phyloP scores from a whole-genome alignment of 768 basidiomycete species.

The Dioszegia hungarica region DNA sequence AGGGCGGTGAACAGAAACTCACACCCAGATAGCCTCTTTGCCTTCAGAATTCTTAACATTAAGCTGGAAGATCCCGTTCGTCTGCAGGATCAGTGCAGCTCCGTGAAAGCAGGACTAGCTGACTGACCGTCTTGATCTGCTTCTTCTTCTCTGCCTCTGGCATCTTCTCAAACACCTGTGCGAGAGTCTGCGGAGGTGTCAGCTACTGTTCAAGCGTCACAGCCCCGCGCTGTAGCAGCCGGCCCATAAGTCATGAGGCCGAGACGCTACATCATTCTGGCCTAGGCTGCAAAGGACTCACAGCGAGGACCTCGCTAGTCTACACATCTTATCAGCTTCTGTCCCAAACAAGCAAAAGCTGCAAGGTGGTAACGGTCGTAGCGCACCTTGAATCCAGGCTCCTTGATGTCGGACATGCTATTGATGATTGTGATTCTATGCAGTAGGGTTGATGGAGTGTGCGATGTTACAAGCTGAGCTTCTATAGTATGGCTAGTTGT shows the following conservation, averaged over 20 bases:
- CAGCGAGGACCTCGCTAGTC: constrained; percentile 40
- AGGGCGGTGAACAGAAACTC: no score
- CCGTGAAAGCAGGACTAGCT: no score
- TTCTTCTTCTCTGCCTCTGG: constrained; percentile 45
- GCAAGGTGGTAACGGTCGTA: no score
- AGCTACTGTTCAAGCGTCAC: neutral
- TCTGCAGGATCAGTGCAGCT: constrained; percentile 58
- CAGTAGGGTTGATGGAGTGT: neutral
- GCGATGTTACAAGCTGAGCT: no score
- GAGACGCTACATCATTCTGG: no score
- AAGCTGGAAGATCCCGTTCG: constrained; percentile 82
- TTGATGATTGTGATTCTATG: neutral
- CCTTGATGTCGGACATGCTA: constrained; percentile 43
- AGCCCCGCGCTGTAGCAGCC: no score
- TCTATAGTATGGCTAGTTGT: neutral
- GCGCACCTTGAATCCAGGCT: constrained; percentile 42
- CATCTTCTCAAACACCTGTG: constrained; percentile 40
- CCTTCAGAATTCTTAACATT: constrained; percentile 68
- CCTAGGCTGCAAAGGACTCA: constrained; percentile 2
- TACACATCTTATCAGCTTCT: constrained; percentile 6
- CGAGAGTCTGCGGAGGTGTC: constrained; percentile 32
- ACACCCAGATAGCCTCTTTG: constrained; percentile 65
- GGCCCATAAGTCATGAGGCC: no score
- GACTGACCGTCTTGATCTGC: constrained; percentile 48
- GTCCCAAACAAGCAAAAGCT: no score